These are phyloP conservation scores for Malania oleifera DNA, from an alignment of 164 flowering plant genomes.

Conservation along the genomic window DNA sequence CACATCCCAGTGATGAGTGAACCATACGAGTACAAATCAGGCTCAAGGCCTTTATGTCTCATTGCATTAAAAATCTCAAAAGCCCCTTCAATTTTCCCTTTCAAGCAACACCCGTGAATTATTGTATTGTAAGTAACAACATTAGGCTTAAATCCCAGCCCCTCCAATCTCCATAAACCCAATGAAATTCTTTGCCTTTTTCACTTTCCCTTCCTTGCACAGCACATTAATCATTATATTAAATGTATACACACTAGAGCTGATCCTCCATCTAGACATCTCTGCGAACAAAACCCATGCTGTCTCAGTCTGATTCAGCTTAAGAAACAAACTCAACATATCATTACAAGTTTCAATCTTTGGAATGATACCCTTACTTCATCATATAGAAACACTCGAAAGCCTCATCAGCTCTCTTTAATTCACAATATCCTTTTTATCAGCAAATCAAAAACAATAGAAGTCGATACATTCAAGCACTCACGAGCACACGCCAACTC, in stretches of 20 bases:
- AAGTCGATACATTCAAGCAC: constrained; percentile 22
- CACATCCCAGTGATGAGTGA: constrained; percentile 63
- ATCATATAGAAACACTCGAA: constrained; percentile 48
- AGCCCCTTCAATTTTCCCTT: constrained; percentile 49
- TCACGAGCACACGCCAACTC: constrained; percentile 31
- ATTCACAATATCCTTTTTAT: constrained; percentile 48
- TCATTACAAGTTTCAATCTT: constrained; percentile 63
- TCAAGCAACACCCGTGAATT: constrained; percentile 55
- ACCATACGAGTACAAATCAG: constrained; percentile 60
- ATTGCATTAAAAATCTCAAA: constrained; percentile 38
- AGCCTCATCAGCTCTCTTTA: constrained; percentile 45
- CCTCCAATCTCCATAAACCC: constrained; percentile 62
- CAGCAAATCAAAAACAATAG: constrained; percentile 46
- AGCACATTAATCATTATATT: constrained; percentile 80
- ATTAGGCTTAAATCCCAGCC: constrained; percentile 56
- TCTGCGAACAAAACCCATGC: constrained; percentile 83
- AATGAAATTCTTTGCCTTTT: constrained; percentile 65
- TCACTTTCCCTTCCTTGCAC: constrained; percentile 84
- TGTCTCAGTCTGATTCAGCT: constrained; percentile 34
- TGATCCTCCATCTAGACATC: constrained; percentile 71
- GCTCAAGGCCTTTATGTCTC: constrained; percentile 46
- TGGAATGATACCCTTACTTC: constrained; percentile 48
- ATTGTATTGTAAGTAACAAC: constrained; percentile 73
- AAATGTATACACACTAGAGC: constrained; percentile 50
- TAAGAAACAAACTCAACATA: constrained; percentile 51